Conservation (phyloP, 208 protist species). For the Trypanosoma lewisi region DNA sequence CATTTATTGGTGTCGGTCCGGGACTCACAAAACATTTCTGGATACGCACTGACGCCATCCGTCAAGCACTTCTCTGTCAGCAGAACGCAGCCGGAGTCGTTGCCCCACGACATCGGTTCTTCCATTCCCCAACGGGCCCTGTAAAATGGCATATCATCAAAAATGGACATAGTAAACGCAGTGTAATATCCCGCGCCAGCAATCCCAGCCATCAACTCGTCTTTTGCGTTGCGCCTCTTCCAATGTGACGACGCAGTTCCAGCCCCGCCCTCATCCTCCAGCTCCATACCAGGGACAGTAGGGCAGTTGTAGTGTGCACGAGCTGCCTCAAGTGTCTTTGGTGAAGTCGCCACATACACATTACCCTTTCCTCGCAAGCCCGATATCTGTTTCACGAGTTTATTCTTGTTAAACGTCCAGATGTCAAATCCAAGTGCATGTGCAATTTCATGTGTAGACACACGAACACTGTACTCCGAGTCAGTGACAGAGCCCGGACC, state of each 20-base stretch:
- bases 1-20: neutral
- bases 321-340: conserved; percentile 35
- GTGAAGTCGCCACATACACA: conserved; percentile 2
- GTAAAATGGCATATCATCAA: too few relatives aligned
- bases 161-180: too few relatives aligned
- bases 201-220: conserved; percentile 82
- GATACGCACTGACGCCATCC: conserved; percentile 29
- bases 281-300: conserved; percentile 50
- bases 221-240: conserved; percentile 72
- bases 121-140: conserved; percentile 62
- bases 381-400: conserved; percentile 2
- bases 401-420: neutral
- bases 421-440: conserved; percentile 37
- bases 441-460: conserved; percentile 32
- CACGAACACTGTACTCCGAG: conserved; percentile 14
- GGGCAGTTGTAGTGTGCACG: conserved; percentile 68
- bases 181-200: conserved; percentile 40
- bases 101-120: conserved; percentile 71
- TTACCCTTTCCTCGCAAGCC: conserved; percentile 2
- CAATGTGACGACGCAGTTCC: conserved; percentile 76
- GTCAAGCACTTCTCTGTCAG: conserved; percentile 40
- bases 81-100: conserved; percentile 53
- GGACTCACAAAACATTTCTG: conserved; percentile 49
- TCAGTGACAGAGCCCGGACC: conserved; percentile 4
- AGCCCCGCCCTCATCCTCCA: conserved; percentile 63